Evolutionary conservation across 1,284 basidiomycete genomes (phyloP).

Genomic region (Cutaneotrichosporon arboriforme): DNA sequence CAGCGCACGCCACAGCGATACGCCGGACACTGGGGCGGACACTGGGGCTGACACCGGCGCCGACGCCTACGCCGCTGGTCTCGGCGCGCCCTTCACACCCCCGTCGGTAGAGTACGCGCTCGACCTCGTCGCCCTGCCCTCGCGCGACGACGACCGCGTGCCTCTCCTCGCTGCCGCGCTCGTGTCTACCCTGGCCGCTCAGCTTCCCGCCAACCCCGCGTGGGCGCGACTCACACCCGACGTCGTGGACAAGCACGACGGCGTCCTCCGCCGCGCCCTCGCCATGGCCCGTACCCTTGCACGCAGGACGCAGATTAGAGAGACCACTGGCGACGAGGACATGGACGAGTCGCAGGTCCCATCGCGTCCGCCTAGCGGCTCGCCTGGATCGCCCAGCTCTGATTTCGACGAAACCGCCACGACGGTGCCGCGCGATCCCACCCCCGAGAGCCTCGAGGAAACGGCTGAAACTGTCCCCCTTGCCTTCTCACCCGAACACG

Average conservation of each 20-base stretch:
- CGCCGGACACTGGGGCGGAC: too few species aligned
- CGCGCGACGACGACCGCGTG: not conserved
- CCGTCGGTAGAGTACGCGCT: slow-evolving; percentile 8
- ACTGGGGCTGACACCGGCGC: too few species aligned
- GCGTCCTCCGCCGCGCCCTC: not conserved
- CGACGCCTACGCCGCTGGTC: not conserved
- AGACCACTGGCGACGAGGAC: too few species aligned
- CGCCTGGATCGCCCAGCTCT: too few species aligned
- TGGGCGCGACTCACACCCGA: not conserved
- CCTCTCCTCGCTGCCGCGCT: slow-evolving; percentile 3
- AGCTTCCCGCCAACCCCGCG: not conserved
- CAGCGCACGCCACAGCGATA: too few species aligned
- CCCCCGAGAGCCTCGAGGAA: too few species aligned
- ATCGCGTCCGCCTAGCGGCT: too few species aligned
- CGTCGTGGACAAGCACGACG: not conserved
- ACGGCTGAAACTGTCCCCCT: too few species aligned
- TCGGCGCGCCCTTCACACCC: not conserved
- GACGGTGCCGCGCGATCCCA: too few species aligned
- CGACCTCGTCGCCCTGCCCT: slow-evolving; percentile 1
- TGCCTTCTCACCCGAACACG: too few species aligned
- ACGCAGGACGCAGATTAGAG: not conserved
- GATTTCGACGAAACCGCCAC: too few species aligned
- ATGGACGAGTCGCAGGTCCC: too few species aligned
- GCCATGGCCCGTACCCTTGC: not conserved
- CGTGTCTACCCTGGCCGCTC: not conserved